Base-by-base conservation (phyloP, 768 basidiomycete genomes). In the Tubosaeta sp. region DNA sequence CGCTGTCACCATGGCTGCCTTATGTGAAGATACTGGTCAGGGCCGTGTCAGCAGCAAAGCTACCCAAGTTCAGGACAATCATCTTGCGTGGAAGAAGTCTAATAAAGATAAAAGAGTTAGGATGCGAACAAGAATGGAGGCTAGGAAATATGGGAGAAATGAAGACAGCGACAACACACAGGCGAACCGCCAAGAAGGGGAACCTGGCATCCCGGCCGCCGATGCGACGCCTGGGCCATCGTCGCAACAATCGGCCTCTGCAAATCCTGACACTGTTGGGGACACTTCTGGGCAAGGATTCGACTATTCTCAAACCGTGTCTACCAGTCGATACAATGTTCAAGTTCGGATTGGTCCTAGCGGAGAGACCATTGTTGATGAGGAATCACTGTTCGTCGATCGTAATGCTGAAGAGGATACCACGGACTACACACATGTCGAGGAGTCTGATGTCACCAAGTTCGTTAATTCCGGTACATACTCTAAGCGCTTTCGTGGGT, bases 291-390 rank as follows among this genome's bases (percentile, higher is more conserved):
- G 76, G 2, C 75, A 77, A 42, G 84, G 77, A 14, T 89, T 91
- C 57, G 84, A 88, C 60, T 92, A 92, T 62, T 72, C 78, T 6
- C 75, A 86, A 62, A 66, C 78, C 35, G 59, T 92, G 56, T 68
- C 82, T 8, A 79, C 82, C 1, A 90, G 85, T 63, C 82, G 83
- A 16, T 90, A 79, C 62, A 92, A 85, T 56, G 89, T 89, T 6
- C 92, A 94, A 71, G 82, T 95, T 57, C 84, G 90, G 33, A 85
- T 92, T 49, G 91, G 88, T 11, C 85, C 90, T 8, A 91, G 87
- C 59, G 92, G 92, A 51, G 86, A 92, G 69, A 86, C 88, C 7
- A 80, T 94, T 46, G 80, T 95, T 51, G 91, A 95, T 60, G 90
- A 94, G 65, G 82, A 88, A 25, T 90, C 88, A 12, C 71, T 94